phyloP scores from a whole-genome alignment of 345 rosid genomes.

The Pugionium cornutum region DNA sequence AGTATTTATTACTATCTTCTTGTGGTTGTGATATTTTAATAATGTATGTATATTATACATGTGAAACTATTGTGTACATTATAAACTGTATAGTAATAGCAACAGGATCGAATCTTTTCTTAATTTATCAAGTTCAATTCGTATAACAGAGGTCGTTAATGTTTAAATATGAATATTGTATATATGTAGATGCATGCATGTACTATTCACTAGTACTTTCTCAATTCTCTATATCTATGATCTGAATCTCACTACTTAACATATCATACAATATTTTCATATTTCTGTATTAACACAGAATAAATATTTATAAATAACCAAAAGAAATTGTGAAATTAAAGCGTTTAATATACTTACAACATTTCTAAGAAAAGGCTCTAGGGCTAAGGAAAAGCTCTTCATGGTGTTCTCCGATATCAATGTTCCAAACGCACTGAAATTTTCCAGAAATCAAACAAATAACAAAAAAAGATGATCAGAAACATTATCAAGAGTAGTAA shows the following conservation, averaged over 20 bases:
- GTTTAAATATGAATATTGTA: neutral
- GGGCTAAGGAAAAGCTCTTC: slow-evolving; percentile 48
- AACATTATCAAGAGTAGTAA: neutral
- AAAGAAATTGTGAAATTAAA: neutral
- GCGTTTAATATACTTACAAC: slow-evolving; percentile 53
- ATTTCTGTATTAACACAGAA: neutral
- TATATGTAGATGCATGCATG: neutral
- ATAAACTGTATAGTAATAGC: slow-evolving; percentile 17
- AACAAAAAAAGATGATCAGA: neutral
- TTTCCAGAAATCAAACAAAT: slow-evolving; percentile 7
- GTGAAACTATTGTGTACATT: slow-evolving; percentile 15
- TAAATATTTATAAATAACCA: neutral
- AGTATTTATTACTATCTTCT: slow-evolving; percentile 7
- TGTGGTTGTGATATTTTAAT: slow-evolving; percentile 1
- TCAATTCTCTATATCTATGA: neutral
- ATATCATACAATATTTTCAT: slow-evolving; percentile 16
- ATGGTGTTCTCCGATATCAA: slow-evolving; percentile 52
- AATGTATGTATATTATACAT: neutral
- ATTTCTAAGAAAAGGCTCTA: slow-evolving; percentile 79
- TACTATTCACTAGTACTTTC: too few relatives aligned
- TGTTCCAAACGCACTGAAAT: slow-evolving; percentile 60
- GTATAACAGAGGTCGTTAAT: slow-evolving; percentile 26
- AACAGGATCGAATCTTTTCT: slow-evolving; percentile 27
- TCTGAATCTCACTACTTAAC: slow-evolving; percentile 18
- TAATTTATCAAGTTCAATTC: slow-evolving; percentile 26